Conservation (phyloP, 2,329 filamentous ascomycete species). For the Microdochium trichocladiopsis region DNA sequence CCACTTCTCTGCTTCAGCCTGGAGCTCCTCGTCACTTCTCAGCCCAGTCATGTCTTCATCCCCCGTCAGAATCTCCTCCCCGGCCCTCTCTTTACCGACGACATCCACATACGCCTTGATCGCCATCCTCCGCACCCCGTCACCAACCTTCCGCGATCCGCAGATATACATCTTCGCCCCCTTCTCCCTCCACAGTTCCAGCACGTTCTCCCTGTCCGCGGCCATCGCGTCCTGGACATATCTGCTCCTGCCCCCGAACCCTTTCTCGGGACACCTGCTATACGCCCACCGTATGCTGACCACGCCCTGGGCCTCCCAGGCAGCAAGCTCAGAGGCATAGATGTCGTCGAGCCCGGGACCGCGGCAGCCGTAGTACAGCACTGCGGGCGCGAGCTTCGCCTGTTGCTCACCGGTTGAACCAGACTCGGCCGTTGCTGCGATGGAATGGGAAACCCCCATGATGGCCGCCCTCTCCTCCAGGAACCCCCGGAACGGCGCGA, state of each 20-base stretch:
- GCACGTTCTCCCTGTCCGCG: conserved; percentile 8
- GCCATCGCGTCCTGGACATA: conserved; percentile 14
- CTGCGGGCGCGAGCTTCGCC: conserved; percentile 30
- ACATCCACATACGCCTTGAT: too few species aligned
- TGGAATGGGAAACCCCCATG: not conserved
- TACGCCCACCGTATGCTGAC: conserved; percentile 44
- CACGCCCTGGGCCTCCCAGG: conserved; percentile 40
- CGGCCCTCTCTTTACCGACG: too few species aligned
- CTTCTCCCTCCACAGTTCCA: conserved; percentile 8
- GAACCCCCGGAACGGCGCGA: conserved; percentile 40
- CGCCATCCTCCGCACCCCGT: conserved; percentile 15
- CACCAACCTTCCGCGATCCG: conserved; percentile 33
- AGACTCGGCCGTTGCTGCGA: too few species aligned
- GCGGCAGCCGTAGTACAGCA: conserved; percentile 42
- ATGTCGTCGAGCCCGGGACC: conserved; percentile 31
- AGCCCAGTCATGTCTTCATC: conserved; percentile 9
- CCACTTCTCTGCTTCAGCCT: conserved; percentile 12
- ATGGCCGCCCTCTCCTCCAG: conserved; percentile 33
- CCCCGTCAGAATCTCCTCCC: conserved; percentile 15
- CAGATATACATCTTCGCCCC: conserved; percentile 46
- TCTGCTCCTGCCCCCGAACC: conserved; percentile 1
- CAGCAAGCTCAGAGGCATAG: conserved; percentile 31
- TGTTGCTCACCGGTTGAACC: conserved; percentile 1
- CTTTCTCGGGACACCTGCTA: conserved; percentile 30
- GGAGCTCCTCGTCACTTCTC: conserved; percentile 2